These are phyloP conservation scores for Helicocarpus griseus DNA, from an alignment of 2,329 filamentous ascomycete species.

Conservation along the genomic window DNA sequence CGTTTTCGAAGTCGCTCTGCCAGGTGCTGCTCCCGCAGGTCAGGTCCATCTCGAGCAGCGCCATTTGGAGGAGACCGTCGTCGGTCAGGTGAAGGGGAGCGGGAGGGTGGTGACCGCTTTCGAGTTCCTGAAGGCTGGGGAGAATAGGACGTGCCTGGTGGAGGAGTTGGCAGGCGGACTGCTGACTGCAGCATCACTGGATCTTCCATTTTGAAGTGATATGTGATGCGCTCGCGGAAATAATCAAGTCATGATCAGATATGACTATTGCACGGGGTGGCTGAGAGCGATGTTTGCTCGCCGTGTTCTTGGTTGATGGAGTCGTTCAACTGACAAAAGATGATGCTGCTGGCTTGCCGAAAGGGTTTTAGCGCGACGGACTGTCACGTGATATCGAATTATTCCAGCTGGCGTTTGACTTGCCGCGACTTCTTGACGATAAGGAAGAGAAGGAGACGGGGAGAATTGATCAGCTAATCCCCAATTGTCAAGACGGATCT, in stretches of 20 bases:
- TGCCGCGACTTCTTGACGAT: background rate
- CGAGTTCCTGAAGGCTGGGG: conserved; percentile 41
- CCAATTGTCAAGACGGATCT: background rate
- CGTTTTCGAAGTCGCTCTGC: conserved; percentile 44
- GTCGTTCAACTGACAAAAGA: background rate
- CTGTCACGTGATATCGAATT: background rate
- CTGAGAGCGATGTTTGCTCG: background rate
- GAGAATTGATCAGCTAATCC: background rate
- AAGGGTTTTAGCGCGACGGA: background rate
- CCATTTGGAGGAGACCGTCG: conserved; percentile 38
- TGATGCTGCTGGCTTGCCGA: background rate
- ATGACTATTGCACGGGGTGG: background rate
- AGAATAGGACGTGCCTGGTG: conserved; percentile 39
- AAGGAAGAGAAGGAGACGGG: background rate
- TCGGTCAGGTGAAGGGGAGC: conserved; percentile 43
- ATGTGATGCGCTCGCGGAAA: background rate
- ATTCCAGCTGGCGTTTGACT: background rate
- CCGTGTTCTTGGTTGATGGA: background rate
- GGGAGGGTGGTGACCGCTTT: conserved; percentile 48
- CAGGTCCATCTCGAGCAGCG: conserved; percentile 23
- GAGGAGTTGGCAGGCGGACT: conserved; percentile 50
- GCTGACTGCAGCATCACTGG: conserved; percentile 44
- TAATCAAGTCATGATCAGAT: background rate
- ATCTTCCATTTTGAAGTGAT: conserved; percentile 29
- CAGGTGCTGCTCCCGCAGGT: conserved; percentile 41